Conservation (phyloP, 2,329 filamentous ascomycete species). For the Hymenoscyphus salicellus region DNA sequence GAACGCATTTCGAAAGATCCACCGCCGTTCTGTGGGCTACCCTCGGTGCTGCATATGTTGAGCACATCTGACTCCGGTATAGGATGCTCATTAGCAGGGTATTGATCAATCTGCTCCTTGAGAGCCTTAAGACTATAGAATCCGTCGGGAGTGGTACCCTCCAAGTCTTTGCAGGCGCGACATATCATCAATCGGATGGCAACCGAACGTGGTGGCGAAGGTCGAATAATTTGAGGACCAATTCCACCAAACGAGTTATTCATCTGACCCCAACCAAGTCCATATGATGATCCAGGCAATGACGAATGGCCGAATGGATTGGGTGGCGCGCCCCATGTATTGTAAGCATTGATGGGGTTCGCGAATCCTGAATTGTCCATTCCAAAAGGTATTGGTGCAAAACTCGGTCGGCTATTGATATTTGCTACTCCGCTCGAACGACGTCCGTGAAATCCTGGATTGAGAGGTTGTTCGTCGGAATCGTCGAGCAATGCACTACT, state of each 20-base stretch:
- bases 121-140: slow-evolving; percentile 68
- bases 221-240: slow-evolving; percentile 41
- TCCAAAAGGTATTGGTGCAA: slow-evolving; percentile 32
- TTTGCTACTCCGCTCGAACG: slow-evolving; percentile 34
- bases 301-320: slow-evolving; percentile 36
- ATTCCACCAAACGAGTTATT: slow-evolving; percentile 50
- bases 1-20: slow-evolving; percentile 68
- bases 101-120: slow-evolving; percentile 60
- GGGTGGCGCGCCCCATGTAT: slow-evolving; percentile 36
- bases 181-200: slow-evolving; percentile 72
- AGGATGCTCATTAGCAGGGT: slow-evolving; percentile 47
- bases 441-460: slow-evolving; percentile 36
- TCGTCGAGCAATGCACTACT: slow-evolving; percentile 86
- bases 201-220: slow-evolving; percentile 62
- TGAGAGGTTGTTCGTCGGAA: slow-evolving; percentile 53
- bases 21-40: slow-evolving; percentile 80
- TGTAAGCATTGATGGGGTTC: slow-evolving; percentile 31
- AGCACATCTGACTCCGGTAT: slow-evolving; percentile 67
- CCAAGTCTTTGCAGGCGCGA: slow-evolving; percentile 68
- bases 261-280: slow-evolving; percentile 31
- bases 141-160: slow-evolving; percentile 50
- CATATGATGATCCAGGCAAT: slow-evolving; percentile 33
- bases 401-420: slow-evolving; percentile 28
- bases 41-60: slow-evolving; percentile 82
- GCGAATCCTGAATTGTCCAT: slow-evolving; percentile 33